Evolutionary conservation across 2,329 filamentous ascomycete species (phyloP), one percentile per base, ranked within the genome.

Genomic region (Ophiostoma piceae): DNA sequence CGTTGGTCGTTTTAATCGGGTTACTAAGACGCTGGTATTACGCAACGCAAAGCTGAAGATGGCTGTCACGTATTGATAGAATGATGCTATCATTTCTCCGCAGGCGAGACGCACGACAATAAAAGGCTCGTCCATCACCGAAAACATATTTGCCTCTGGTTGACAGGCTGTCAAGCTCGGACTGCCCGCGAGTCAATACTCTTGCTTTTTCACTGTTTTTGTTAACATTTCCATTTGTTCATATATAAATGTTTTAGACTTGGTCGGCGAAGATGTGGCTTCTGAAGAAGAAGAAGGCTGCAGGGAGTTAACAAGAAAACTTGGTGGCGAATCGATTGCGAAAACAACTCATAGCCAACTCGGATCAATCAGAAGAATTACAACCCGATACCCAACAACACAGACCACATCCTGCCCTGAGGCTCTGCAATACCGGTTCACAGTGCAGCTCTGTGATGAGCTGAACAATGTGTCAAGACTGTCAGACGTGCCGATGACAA

Each of bases 91-190:
- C 8, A 16, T 22, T n/a, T 51, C 39, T 41, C 39, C 39, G 43
- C 19, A n/a, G 19, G 19, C 43, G 16, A 19, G 16, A 47, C 19
- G 43, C 43, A 47, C 19, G n/a, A 22, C 51, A 57, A 26, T 57
- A 57, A 57, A 57, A 57, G 51, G 51, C 51, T 57, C 51, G n/a
- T 57, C 51, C 51, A n/a, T 26, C n/a, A 26, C 51, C 51, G 51
- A 57, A 57, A 29, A 57, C 51, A 12, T 22, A 6, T 57, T 57
- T 57, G 51, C 51, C 51, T n/a, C 51, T 57, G n/a, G 9, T 4
- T 26, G 51, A 57, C 43, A n/a, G 51, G 22, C 22, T 57, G n/a
- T 57, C 11, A 57, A 26, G 22, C n/a, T 51, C 47, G 47, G 47
- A 51, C 47, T 51, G 47, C 5, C 47, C 47, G 47, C 8, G 47